Percentiles rank a stretch among this genome's conserved stretches.
These are phyloP conservation scores for Diaporthe sp. DNA, from an alignment of 2,329 filamentous ascomycete species.

Conservation along the genomic window DNA sequence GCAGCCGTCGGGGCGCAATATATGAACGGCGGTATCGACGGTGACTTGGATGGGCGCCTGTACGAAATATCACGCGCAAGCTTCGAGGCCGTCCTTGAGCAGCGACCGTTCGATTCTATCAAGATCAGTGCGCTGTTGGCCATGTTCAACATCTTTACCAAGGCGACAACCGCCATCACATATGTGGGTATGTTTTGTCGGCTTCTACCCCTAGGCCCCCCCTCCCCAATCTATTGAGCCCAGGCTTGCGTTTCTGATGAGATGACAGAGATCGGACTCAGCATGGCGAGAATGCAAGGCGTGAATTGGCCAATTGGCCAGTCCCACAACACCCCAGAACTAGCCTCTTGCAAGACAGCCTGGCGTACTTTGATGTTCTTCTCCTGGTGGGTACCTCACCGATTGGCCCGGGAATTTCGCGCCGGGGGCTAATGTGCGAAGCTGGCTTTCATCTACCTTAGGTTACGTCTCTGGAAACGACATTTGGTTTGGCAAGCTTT, in stretches of 20 bases:
- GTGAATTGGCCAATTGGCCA: background rate
- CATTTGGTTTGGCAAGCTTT: background rate
- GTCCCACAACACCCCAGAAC: background rate
- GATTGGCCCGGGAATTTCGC: no score
- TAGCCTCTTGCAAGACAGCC: background rate
- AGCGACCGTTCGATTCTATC: background rate
- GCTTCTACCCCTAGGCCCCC: background rate
- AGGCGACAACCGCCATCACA: background rate
- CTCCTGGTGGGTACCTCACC: background rate
- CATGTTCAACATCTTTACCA: background rate
- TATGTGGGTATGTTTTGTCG: background rate
- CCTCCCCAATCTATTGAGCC: background rate
- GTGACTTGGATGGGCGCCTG: background rate
- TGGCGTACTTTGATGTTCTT: background rate
- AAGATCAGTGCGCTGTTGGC: background rate
- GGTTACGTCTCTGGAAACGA: background rate
- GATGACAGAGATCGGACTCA: background rate
- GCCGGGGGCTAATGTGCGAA: background rate
- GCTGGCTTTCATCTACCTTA: background rate
- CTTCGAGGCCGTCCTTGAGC: background rate
- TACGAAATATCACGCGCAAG: background rate
- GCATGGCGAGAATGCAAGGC: background rate
- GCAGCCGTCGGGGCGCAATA: background rate
- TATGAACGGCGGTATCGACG: background rate
- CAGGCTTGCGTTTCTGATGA: background rate